Percentiles rank a stretch among this genome's conserved stretches.
Conservation (phyloP, 495 filamentous ascomycete genomes). For the Aspergillus bertholletiae region DNA sequence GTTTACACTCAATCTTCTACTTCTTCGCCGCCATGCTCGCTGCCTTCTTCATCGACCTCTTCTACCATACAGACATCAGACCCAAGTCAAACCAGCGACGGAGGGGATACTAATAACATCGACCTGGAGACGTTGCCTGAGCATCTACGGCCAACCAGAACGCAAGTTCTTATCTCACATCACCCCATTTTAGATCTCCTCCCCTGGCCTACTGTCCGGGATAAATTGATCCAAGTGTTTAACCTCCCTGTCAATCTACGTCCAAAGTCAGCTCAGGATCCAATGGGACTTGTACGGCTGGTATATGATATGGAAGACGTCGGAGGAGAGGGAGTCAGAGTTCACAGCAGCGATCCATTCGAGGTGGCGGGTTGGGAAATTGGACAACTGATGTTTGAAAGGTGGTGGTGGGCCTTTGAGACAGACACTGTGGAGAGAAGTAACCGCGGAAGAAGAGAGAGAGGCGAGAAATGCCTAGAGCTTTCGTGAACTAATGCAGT, state of each 20-base stretch:
- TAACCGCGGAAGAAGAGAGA: conserved; percentile 33
- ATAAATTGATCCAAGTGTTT: conserved; percentile 42
- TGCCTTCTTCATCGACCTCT: conserved; percentile 30
- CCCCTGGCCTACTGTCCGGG: conserved; percentile 45
- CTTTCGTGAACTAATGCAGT: not conserved
- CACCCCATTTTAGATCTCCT: conserved; percentile 49
- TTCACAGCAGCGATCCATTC: conserved; percentile 34
- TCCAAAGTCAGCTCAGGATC: conserved; percentile 31
- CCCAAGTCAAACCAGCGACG: not conserved
- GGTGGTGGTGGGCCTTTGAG: conserved; percentile 53
- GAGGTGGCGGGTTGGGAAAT: conserved; percentile 41
- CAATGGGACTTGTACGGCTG: conserved; percentile 33
- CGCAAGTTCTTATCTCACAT: conserved; percentile 34
- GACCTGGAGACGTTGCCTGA: conserved; percentile 17
- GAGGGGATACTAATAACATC: not conserved
- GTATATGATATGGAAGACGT: conserved; percentile 48
- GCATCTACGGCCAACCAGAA: conserved; percentile 24
- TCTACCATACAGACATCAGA: conserved; percentile 12
- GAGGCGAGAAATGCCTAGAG: conserved; percentile 12
- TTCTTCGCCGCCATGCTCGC: conserved; percentile 28
- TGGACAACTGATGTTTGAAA: conserved; percentile 42
- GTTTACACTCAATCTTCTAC: not conserved
- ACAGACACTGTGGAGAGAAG: conserved; percentile 32
- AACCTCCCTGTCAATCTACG: conserved; percentile 32
- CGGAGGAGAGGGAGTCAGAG: conserved; percentile 35